A percentile compares a stretch with the other conserved stretches of the same genome.
Conservation (phyloP, 2,329 filamentous ascomycete species). For the Colletotrichum liriopes region DNA sequence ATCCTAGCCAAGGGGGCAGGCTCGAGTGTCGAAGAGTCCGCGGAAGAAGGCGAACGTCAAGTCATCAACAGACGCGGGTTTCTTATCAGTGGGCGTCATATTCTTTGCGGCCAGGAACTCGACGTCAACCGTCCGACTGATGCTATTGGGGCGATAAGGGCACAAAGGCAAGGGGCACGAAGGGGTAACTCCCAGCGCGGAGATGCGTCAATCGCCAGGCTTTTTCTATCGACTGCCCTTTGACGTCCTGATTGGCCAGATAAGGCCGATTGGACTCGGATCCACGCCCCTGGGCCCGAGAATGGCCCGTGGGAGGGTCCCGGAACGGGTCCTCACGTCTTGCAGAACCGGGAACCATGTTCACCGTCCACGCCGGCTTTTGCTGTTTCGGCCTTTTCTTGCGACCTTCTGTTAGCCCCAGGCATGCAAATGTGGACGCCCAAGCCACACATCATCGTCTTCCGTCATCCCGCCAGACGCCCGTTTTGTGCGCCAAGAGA, state of each 20-base stretch:
- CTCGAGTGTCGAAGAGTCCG: constrained; percentile 24
- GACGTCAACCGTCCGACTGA: constrained; percentile 24
- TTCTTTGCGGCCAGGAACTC: constrained; percentile 28
- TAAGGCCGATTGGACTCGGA: constrained; percentile 18
- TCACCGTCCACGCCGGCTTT: background rate
- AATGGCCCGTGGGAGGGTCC: constrained; percentile 13
- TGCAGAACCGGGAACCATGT: constrained; percentile 5
- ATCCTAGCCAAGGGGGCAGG: constrained; percentile 34
- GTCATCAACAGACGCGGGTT: constrained; percentile 14
- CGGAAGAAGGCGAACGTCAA: constrained; percentile 25
- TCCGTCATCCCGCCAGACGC: background rate
- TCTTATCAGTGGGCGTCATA: constrained; percentile 38
- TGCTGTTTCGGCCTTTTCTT: constrained; percentile 9
- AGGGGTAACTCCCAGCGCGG: constrained; percentile 24
- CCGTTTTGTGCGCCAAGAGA: background rate
- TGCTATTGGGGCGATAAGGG: constrained; percentile 42
- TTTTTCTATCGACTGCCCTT: background rate
- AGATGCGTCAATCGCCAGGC: constrained; percentile 30
- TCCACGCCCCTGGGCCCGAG: constrained; percentile 27
- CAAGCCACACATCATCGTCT: background rate
- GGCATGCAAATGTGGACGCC: background rate
- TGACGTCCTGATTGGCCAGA: constrained; percentile 1
- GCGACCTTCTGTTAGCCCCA: background rate
- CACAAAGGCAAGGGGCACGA: constrained; percentile 20
- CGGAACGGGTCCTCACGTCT: constrained; percentile 2